phyloP scores from a whole-genome alignment of 1,139 yeast genomes.

The Arxiozyma telluris region DNA sequence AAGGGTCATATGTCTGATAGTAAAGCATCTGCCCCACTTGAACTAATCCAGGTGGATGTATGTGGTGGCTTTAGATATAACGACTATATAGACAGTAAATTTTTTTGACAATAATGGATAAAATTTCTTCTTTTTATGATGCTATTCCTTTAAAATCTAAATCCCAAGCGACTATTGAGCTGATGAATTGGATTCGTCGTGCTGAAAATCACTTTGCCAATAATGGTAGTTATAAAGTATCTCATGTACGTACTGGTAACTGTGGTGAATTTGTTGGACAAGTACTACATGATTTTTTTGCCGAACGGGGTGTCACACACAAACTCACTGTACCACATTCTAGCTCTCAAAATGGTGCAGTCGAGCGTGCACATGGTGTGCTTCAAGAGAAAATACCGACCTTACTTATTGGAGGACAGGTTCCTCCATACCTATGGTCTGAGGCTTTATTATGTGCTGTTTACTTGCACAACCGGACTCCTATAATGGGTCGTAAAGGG shows the following conservation, averaged over 20 bases:
- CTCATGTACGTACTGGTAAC: conserved; percentile 4
- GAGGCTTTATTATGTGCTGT: no score
- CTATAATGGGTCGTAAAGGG: neutral
- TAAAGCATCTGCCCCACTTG: neutral
- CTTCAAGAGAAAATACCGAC: neutral
- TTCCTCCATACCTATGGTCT: no score
- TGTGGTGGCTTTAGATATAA: no score
- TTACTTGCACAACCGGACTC: neutral
- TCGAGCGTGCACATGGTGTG: conserved; percentile 8
- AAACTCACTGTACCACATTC: conserved; percentile 8
- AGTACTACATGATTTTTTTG: conserved; percentile 1
- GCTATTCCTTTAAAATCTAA: conserved; percentile 2
- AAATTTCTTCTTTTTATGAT: no score
- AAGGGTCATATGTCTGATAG: no score
- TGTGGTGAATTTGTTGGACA: neutral
- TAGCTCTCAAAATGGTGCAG: conserved; percentile 11
- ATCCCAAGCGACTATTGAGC: neutral
- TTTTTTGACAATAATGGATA: no score
- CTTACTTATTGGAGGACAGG: no score
- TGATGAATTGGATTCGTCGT: conserved; percentile 4
- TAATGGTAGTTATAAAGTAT: no score
- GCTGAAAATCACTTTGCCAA: no score
- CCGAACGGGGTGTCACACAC: no score
- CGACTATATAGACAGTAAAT: no score
- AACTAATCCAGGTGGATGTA: no score